Percentiles rank a stretch among this genome's conserved stretches.
Evolutionary conservation across 768 basidiomycete species (phyloP).

Genomic region (Suillus brevipes): DNA sequence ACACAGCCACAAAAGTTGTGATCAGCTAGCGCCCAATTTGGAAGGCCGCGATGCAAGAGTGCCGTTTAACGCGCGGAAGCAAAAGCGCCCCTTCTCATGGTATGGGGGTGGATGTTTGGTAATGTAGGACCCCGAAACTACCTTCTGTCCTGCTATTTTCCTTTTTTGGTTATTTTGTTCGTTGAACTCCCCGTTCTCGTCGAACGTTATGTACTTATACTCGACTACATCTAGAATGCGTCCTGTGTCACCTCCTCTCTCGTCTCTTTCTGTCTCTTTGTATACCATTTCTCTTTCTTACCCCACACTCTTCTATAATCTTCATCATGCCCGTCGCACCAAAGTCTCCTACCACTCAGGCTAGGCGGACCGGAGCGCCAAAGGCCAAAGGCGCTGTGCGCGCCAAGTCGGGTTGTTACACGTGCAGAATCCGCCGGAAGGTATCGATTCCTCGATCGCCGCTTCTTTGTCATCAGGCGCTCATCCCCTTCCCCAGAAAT

Average conservation of each 20-base stretch:
- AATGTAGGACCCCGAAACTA: conserved; percentile 22
- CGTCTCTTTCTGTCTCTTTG: conserved; percentile 7
- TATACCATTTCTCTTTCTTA: conserved; percentile 17
- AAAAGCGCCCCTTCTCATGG: conserved; percentile 27
- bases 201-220: conserved; percentile 35
- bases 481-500: conserved; percentile 56
- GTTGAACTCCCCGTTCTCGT: conserved; percentile 15
- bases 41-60: conserved; percentile 18
- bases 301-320: conserved; percentile 21
- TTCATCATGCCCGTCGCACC: conserved; percentile 37
- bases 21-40: conserved; percentile 23
- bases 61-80: conserved; percentile 21
- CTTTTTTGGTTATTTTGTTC: conserved; percentile 7
- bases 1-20: conserved; percentile 2
- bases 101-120: conserved; percentile 20
- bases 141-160: conserved; percentile 7
- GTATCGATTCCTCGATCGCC: conserved; percentile 36
- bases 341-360: conserved; percentile 38
- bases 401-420: conserved; percentile 88
- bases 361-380: conserved; percentile 50
- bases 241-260: conserved; percentile 15
- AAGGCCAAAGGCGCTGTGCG: conserved; percentile 82
- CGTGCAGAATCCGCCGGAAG: conserved; percentile 85
- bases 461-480: conserved; percentile 11
- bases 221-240: conserved; percentile 21